Conservation (phyloP, 75 land plant species). For the Picea glauca region DNA sequence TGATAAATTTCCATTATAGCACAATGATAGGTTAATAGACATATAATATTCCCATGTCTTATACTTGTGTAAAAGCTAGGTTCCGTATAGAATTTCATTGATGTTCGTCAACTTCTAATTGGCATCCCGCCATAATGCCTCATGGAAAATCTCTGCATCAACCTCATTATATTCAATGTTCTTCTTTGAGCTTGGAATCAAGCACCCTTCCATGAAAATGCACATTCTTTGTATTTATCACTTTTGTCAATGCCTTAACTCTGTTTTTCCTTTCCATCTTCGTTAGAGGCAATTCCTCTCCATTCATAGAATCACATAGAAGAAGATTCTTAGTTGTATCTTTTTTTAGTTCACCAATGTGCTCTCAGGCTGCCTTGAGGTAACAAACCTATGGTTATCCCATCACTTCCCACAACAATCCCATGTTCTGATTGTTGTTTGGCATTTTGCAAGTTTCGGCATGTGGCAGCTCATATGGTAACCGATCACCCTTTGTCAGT, state of each 20-base stretch:
- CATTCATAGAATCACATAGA: slow-evolving; percentile 64
- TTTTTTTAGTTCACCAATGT: slow-evolving; percentile 77
- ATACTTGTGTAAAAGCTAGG: no score
- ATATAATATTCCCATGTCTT: no score
- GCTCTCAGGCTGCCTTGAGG: slow-evolving; percentile 78
- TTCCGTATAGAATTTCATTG: no score
- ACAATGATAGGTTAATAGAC: no score
- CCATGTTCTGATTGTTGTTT: slow-evolving; percentile 11
- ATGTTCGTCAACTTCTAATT: no score
- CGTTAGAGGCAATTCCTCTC: slow-evolving; percentile 73
- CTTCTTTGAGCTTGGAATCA: slow-evolving; percentile 58
- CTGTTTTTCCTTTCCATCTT: slow-evolving; percentile 65
- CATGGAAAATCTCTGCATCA: no score
- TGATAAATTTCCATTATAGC: no score
- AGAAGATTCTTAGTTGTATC: slow-evolving; percentile 81
- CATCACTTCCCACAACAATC: slow-evolving; percentile 25
- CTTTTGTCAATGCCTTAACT: slow-evolving; percentile 69
- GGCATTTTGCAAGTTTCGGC: slow-evolving; percentile 27
- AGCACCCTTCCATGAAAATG: slow-evolving; percentile 71
- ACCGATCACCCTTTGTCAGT: no score
- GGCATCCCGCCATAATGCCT: no score
- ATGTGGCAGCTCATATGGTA: no score
- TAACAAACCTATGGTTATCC: slow-evolving; percentile 84
- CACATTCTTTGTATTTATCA: slow-evolving; percentile 52
- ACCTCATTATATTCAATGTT: neutral